Conservation (phyloP, 257 asterid species). For the Solanum medicagineum region DNA sequence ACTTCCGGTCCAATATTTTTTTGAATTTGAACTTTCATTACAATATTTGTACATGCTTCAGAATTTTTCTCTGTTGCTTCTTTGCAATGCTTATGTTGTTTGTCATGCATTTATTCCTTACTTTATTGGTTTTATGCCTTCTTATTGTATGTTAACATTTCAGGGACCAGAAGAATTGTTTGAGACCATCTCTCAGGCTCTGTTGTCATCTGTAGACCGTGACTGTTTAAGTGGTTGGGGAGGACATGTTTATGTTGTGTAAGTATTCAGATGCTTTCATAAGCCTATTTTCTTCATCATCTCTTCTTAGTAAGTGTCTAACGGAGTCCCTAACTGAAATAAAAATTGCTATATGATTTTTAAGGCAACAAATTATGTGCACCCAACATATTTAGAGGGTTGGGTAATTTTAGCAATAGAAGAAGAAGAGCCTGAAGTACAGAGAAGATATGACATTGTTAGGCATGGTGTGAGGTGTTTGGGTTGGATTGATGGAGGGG, state of each 20-base stretch:
- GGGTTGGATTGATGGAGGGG: neutral
- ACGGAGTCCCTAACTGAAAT: neutral
- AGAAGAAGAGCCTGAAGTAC: neutral
- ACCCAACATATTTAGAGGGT: neutral
- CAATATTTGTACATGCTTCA: neutral
- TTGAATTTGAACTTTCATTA: neutral
- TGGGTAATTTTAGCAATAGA: neutral
- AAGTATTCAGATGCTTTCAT: constrained; percentile 16
- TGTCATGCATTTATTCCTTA: neutral
- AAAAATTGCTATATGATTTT: neutral
- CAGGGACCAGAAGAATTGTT: constrained; percentile 90
- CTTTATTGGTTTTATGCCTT: neutral
- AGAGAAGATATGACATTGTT: neutral
- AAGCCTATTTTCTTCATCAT: neutral
- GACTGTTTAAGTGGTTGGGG: constrained; percentile 99
- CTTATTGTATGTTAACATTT: neutral
- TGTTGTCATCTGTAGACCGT: constrained; percentile 78
- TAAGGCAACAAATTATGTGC: neutral
- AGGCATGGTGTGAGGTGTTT: neutral
- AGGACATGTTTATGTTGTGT: constrained; percentile 94
- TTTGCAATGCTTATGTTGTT: neutral
- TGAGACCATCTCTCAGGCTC: constrained; percentile 91
- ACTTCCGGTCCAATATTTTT: neutral
- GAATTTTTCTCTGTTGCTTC: neutral
- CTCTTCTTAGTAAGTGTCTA: neutral